Evolutionary conservation across 176 grass and related monocot genomes (phyloP), one percentile per base, ranked within the genome.

Genomic region (Aegilops longissima): DNA sequence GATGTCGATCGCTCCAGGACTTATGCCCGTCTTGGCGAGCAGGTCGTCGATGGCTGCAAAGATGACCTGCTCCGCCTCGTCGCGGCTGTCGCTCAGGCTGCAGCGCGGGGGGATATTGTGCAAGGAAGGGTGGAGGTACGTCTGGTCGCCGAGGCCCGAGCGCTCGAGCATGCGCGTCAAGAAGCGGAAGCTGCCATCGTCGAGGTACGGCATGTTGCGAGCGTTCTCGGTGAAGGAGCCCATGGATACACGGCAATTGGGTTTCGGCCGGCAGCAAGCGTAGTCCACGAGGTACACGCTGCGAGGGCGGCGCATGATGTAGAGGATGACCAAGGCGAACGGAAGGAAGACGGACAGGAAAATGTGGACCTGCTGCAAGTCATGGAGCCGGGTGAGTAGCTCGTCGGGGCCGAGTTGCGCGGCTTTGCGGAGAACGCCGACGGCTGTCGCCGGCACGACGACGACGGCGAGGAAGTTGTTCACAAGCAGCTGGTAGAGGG

Each of bases 221-320:
- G 1, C 13, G 54, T 70, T 51, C 58, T 90, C 88, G 29, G 17
- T 9, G 54, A 80, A 85, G 63, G 34, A 2, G 12, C 70, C 83
- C 0, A 2, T 12, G 4, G 88, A 24, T 20, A 59, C 4, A 13
- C 83, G 88, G 14, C 34, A 85, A 30, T 42, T 40, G 20, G 77
- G 11, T 20, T 38, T 42, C 0, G 84, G 83, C 8, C 69, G 45
- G 77, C 80, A 89, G 76, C 87, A 89, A n/a, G 82, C 67, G 38
- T 89, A 89, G 31, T 89, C 87, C 11, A 89, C 31, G 65, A 89
- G 88, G 83, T 89, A 89, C 12, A 89, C 83, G 56, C 27, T 61
- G 9, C 61, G 69, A 23, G 77, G 72, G 47, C 24, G 45, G 12
- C 24, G 45, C 11, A 80, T 64, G 33, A 84, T 6, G 52, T 21